Evolutionary conservation across 257 asterid genomes (phyloP).

Genomic region (Mentha longifolia): DNA sequence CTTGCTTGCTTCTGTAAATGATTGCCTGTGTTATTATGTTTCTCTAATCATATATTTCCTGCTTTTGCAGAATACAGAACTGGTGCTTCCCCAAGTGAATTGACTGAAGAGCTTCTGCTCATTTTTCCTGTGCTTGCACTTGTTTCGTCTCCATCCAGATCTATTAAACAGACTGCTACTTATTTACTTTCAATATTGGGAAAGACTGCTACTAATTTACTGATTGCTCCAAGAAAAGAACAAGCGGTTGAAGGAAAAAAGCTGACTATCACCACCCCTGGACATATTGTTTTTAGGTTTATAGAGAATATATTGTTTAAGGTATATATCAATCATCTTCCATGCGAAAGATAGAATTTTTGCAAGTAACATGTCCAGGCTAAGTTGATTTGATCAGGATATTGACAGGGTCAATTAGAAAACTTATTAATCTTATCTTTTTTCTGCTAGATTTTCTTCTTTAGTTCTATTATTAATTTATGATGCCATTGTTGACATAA

Average conservation of each 20-base stretch:
- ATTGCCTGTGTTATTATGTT: constrained; percentile 27
- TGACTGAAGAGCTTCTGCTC: constrained; percentile 76
- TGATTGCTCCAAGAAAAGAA: constrained; percentile 45
- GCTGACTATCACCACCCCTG: constrained; percentile 54
- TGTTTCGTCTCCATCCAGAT: constrained; percentile 77
- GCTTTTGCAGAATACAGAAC: constrained; percentile 55
- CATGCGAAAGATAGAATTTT: constrained; percentile 22
- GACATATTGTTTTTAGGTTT: constrained; percentile 59
- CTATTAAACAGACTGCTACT: constrained; percentile 68
- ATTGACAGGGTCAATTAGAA: neutral
- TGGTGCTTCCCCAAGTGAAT: constrained; percentile 49
- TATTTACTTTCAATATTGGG: constrained; percentile 67
- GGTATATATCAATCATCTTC: constrained; percentile 53
- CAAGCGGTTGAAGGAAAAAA: constrained; percentile 40
- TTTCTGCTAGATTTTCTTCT: constrained; percentile 9
- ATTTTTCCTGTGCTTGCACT: constrained; percentile 89
- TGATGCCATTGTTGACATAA: neutral
- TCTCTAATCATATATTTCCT: constrained; percentile 24
- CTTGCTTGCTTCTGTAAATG: constrained; percentile 25
- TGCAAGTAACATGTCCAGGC: neutral
- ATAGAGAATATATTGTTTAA: constrained; percentile 75
- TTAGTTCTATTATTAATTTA: neutral
- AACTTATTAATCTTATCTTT: neutral
- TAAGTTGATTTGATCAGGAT: constrained; percentile 24
- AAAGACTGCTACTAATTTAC: constrained; percentile 53